phyloP scores from a whole-genome alignment of 352 stramenopile species.

The Phytophthora pini region DNA sequence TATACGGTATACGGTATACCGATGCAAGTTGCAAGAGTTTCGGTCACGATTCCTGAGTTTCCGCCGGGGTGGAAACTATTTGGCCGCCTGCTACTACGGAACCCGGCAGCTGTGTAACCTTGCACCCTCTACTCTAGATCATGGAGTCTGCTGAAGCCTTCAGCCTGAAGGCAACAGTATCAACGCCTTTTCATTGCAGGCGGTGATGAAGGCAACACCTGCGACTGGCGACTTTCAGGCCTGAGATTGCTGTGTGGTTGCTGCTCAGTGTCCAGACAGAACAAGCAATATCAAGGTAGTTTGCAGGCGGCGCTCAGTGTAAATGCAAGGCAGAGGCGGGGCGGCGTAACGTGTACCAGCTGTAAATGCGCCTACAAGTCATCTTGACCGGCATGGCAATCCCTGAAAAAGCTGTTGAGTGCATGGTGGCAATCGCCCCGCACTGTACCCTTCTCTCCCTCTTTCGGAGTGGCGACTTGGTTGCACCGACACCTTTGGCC shows the following conservation, averaged over 20 bases:
- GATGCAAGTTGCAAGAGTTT: not conserved
- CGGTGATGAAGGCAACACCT: slow-evolving; percentile 9
- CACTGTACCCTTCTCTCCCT: slow-evolving; percentile 32
- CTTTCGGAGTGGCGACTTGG: slow-evolving; percentile 1
- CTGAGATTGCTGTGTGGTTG: slow-evolving; percentile 2
- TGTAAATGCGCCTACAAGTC: slow-evolving; percentile 5
- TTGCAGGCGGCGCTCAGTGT: not conserved
- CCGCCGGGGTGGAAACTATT: not conserved
- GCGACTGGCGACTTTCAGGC: slow-evolving; percentile 21
- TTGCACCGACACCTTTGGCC: not conserved
- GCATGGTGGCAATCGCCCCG: slow-evolving; percentile 22
- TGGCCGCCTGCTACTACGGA: slow-evolving; percentile 20
- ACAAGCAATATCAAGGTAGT: not conserved
- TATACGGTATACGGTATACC: no score
- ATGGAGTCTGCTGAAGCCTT: not conserved
- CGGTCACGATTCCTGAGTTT: not conserved
- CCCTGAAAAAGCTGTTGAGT: slow-evolving; percentile 27
- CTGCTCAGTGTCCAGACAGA: slow-evolving; percentile 3
- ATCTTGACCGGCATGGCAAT: slow-evolving; percentile 3
- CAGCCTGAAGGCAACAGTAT: not conserved
- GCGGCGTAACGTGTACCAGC: slow-evolving; percentile 8
- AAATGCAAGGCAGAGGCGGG: slow-evolving; percentile 13
- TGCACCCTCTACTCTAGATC: slow-evolving; percentile 6
- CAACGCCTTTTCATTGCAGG: slow-evolving; percentile 21
- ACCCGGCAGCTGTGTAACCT: slow-evolving; percentile 15